phyloP scores from a whole-genome alignment of 1,284 basidiomycete species.

The Cutaneotrichosporon daszewskae region DNA sequence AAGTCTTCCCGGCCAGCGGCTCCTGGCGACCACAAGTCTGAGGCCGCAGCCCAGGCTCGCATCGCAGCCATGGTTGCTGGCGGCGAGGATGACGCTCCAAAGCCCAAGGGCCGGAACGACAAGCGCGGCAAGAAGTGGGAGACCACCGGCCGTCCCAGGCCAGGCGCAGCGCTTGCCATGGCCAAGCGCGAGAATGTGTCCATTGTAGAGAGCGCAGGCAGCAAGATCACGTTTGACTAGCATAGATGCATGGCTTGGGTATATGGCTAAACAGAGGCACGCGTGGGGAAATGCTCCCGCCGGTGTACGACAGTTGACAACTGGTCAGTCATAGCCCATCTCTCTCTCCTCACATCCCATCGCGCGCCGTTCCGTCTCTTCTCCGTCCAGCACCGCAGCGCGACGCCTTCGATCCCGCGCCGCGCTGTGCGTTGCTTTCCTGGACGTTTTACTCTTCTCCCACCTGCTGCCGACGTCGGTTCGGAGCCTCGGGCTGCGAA shows the following conservation, averaged over 20 bases:
- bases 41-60: slow-evolving; percentile 9
- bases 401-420: neutral
- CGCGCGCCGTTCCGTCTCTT: neutral
- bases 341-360: slow-evolving; percentile 1
- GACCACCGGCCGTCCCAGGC: slow-evolving; percentile 58
- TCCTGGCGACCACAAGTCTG: slow-evolving; percentile 12
- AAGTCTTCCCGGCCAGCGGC: neutral
- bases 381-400: slow-evolving; percentile 3
- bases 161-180: slow-evolving; percentile 82
- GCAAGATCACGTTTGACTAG: slow-evolving; percentile 70
- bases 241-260: too few relatives aligned
- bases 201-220: slow-evolving; percentile 67
- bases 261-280: too few relatives aligned
- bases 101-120: slow-evolving; percentile 20
- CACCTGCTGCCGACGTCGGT: too few relatives aligned
- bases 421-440: slow-evolving; percentile 2
- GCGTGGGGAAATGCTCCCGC: too few relatives aligned
- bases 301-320: too few relatives aligned
- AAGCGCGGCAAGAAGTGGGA: slow-evolving; percentile 46
- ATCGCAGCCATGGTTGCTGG: slow-evolving; percentile 13
- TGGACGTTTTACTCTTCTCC: too few relatives aligned
- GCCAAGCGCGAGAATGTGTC: slow-evolving; percentile 79
- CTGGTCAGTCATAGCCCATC: neutral
- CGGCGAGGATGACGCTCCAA: slow-evolving; percentile 1
- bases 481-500: too few relatives aligned